phyloP scores from a whole-genome alignment of 2,329 filamentous ascomycete genomes.

The Alternaria postmessia region DNA sequence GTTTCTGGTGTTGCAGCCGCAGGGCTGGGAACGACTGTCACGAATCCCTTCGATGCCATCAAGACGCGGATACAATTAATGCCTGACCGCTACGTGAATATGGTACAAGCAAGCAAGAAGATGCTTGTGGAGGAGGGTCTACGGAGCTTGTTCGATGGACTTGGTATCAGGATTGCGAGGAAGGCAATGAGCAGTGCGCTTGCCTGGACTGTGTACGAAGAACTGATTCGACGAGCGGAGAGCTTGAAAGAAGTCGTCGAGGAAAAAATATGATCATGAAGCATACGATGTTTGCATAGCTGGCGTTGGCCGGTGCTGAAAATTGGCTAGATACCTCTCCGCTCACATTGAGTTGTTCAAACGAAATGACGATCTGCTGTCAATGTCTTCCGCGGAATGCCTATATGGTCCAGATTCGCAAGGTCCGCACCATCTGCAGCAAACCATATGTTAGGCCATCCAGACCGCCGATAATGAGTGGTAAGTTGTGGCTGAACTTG shows the following conservation, averaged over 20 bases:
- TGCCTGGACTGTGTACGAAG: conserved; percentile 97
- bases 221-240: conserved; percentile 80
- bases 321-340: conserved; percentile 13
- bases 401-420: neutral
- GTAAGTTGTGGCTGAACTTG: conserved; percentile 15
- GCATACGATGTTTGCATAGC: conserved; percentile 18
- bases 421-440: neutral
- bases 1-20: conserved; percentile 81
- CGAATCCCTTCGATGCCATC: conserved; percentile 95
- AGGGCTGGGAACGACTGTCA: conserved; percentile 82
- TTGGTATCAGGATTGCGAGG: conserved; percentile 84
- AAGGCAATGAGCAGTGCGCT: conserved; percentile 95
- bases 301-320: conserved; percentile 10
- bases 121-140: conserved; percentile 86
- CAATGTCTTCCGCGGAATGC: neutral
- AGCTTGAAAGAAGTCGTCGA: conserved; percentile 44
- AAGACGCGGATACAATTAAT: conserved; percentile 95
- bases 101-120: conserved; percentile 75
- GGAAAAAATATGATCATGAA: conserved; percentile 29
- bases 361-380: neutral
- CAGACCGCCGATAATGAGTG: neutral
- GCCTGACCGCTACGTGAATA: conserved; percentile 82
- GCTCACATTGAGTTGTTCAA: conserved; percentile 12
- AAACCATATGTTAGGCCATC: neutral
- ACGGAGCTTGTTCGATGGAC: conserved; percentile 81